Percentiles rank a stretch among this genome's conserved stretches.
phyloP scores from a whole-genome alignment of 2,329 filamentous ascomycete species.

The Aspergillus novoparasiticus region DNA sequence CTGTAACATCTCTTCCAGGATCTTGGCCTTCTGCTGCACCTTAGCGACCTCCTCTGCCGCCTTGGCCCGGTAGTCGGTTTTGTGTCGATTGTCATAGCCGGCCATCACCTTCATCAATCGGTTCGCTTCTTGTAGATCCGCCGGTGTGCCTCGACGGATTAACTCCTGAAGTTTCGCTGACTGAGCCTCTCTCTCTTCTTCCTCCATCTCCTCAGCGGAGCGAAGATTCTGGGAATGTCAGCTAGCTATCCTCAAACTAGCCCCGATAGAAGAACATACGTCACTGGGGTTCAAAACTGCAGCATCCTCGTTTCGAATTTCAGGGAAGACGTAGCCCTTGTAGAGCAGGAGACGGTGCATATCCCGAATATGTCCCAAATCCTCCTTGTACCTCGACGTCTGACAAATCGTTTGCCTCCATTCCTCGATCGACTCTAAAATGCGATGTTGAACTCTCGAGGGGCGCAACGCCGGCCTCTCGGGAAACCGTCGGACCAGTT shows the following conservation, averaged over 20 bases:
- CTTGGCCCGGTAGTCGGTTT: constrained; percentile 97
- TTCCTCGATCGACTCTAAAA: constrained; percentile 95
- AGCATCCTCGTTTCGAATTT: constrained; percentile 88
- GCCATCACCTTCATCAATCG: constrained; percentile 99
- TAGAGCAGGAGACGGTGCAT: constrained; percentile 96
- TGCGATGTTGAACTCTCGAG: constrained; percentile 85
- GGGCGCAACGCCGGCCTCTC: constrained; percentile 86
- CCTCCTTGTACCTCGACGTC: constrained; percentile 95
- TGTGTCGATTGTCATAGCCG: constrained; percentile 90
- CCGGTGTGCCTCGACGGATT: constrained; percentile 85
- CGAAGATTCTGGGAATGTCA: constrained; percentile 73
- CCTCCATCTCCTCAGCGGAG: constrained; percentile 98
- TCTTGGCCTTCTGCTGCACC: constrained; percentile 90
- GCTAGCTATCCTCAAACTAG: constrained; percentile 10
- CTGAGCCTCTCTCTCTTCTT: constrained; percentile 91
- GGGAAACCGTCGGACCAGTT: constrained; percentile 92
- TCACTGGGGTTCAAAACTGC: constrained; percentile 96
- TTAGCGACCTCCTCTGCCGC: constrained; percentile 92
- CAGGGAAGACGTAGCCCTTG: constrained; percentile 95
- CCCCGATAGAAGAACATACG: constrained; percentile 58
- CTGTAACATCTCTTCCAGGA: constrained; percentile 91
- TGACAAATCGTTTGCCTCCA: constrained; percentile 98
- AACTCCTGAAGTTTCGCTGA: constrained; percentile 98
- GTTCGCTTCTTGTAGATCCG: constrained; percentile 95
- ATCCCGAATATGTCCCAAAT: constrained; percentile 91